phyloP scores from a whole-genome alignment of 2,329 filamentous ascomycete genomes.

The Ophiostoma quercus region DNA sequence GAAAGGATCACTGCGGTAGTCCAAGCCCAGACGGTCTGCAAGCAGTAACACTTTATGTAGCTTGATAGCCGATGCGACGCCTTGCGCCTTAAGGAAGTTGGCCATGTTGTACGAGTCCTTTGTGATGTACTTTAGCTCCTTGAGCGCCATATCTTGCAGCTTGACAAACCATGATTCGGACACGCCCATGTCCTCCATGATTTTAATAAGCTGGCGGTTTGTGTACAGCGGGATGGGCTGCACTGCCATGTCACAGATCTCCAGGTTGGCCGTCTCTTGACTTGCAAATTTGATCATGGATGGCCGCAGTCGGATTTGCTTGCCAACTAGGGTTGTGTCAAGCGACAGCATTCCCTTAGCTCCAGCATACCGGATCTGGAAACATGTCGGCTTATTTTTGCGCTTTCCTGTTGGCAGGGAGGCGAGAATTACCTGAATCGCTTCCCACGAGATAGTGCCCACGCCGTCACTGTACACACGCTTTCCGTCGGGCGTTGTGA shows the following conservation, averaged over 20 bases:
- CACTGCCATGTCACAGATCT: slow-evolving; percentile 66
- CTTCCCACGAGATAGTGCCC: slow-evolving; percentile 61
- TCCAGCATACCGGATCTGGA: slow-evolving; percentile 70
- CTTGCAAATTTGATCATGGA: slow-evolving; percentile 79
- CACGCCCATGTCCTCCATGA: slow-evolving; percentile 72
- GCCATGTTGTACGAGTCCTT: slow-evolving; percentile 56
- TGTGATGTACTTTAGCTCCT: slow-evolving; percentile 55
- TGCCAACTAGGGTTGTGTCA: slow-evolving; percentile 55
- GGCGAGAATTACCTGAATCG: slow-evolving; percentile 57
- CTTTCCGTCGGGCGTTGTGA: slow-evolving; percentile 44
- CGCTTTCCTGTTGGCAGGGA: slow-evolving; percentile 44
- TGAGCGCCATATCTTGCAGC: slow-evolving; percentile 59
- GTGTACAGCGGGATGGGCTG: slow-evolving; percentile 64
- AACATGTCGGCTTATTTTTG: slow-evolving; percentile 50
- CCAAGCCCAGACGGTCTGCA: slow-evolving; percentile 52
- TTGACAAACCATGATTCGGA: slow-evolving; percentile 53
- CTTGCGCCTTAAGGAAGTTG: slow-evolving; percentile 58
- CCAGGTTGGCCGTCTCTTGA: slow-evolving; percentile 50
- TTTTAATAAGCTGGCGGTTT: slow-evolving; percentile 79
- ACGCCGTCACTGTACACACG: slow-evolving; percentile 75
- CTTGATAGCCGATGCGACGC: slow-evolving; percentile 55
- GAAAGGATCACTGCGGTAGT: slow-evolving; percentile 64
- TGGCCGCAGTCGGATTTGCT: slow-evolving; percentile 55
- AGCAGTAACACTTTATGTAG: slow-evolving; percentile 58
- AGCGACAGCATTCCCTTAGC: slow-evolving; percentile 75